These are phyloP conservation scores for Elsinoe australis DNA, from an alignment of 2,329 filamentous ascomycete species.

Conservation along the genomic window DNA sequence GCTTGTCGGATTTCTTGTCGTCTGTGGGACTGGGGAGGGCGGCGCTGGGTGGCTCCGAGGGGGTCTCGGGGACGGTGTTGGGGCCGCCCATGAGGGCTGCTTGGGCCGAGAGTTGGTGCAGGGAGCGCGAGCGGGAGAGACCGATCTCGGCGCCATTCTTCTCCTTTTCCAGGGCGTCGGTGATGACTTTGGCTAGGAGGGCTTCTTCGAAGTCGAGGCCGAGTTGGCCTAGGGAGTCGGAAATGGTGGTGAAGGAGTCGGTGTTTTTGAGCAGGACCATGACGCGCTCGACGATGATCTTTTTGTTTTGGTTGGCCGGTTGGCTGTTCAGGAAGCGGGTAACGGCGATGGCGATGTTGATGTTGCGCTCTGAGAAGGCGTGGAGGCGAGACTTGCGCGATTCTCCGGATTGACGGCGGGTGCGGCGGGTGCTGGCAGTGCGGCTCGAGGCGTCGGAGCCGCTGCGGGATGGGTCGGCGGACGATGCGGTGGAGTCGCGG, in stretches of 20 bases:
- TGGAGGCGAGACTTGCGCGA: slow-evolving; percentile 14
- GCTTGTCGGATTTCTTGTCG: neutral
- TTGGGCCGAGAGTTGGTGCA: slow-evolving; percentile 18
- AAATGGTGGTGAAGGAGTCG: slow-evolving; percentile 23
- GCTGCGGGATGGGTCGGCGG: neutral
- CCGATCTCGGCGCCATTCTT: slow-evolving; percentile 8
- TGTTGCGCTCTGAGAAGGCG: slow-evolving; percentile 19
- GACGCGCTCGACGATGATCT: slow-evolving; percentile 22
- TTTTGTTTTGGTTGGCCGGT: slow-evolving; percentile 20
- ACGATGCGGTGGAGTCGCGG: slow-evolving; percentile 10
- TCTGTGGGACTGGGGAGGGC: slow-evolving; percentile 12
- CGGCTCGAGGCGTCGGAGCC: slow-evolving; percentile 9
- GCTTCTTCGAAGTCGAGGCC: slow-evolving; percentile 22
- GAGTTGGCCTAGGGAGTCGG: slow-evolving; percentile 20
- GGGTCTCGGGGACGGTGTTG: slow-evolving; percentile 3
- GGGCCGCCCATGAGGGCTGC: slow-evolving; percentile 18
- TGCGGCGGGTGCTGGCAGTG: neutral
- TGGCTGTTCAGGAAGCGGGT: slow-evolving; percentile 22
- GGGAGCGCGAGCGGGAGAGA: slow-evolving; percentile 19
- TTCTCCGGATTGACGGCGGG: slow-evolving; percentile 2
- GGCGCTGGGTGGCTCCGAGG: neutral
- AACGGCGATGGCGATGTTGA: slow-evolving; percentile 22
- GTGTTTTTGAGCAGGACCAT: slow-evolving; percentile 21
- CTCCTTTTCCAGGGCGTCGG: slow-evolving; percentile 20
- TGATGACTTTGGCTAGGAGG: slow-evolving; percentile 23